Percentiles rank a stretch among this genome's conserved stretches.
These are phyloP conservation scores for Venustampulla echinocandica DNA, from an alignment of 495 filamentous ascomycete species.

Conservation along the genomic window DNA sequence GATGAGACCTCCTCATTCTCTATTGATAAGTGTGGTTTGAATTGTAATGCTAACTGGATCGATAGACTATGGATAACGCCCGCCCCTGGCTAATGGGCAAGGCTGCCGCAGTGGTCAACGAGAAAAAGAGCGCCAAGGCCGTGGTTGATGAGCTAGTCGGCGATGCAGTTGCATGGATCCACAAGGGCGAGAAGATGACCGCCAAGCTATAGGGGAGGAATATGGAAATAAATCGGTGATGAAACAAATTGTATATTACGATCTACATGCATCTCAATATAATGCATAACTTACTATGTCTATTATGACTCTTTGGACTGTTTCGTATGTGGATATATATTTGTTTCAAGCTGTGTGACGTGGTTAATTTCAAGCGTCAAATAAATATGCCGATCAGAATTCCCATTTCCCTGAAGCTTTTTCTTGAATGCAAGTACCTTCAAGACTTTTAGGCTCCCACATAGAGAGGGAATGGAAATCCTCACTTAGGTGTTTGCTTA, in stretches of 20 bases:
- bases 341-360: too few species aligned
- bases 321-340: too few species aligned
- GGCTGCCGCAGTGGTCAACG: constrained; percentile 85
- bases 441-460: too few species aligned
- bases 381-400: too few species aligned
- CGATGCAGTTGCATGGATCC: constrained; percentile 65
- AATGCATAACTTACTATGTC: too few species aligned
- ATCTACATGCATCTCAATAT: too few species aligned
- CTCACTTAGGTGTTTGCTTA: not conserved
- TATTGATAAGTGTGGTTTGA: not conserved
- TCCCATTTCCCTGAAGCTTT: too few species aligned
- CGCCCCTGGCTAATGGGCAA: constrained; percentile 95
- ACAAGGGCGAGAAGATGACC: constrained; percentile 56
- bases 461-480: not conserved
- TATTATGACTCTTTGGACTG: too few species aligned
- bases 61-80: constrained; percentile 82
- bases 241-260: too few species aligned
- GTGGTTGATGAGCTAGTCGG: constrained; percentile 90
- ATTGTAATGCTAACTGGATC: not conserved
- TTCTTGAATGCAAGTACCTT: too few species aligned
- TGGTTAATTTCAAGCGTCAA: too few species aligned
- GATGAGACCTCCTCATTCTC: too few species aligned
- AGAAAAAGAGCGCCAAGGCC: constrained; percentile 84
- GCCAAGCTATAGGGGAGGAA: constrained; percentile 49
- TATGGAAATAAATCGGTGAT: not conserved